These are phyloP conservation scores for Acacia acuminata DNA, from an alignment of 306 rosid genomes.

Conservation along the genomic window DNA sequence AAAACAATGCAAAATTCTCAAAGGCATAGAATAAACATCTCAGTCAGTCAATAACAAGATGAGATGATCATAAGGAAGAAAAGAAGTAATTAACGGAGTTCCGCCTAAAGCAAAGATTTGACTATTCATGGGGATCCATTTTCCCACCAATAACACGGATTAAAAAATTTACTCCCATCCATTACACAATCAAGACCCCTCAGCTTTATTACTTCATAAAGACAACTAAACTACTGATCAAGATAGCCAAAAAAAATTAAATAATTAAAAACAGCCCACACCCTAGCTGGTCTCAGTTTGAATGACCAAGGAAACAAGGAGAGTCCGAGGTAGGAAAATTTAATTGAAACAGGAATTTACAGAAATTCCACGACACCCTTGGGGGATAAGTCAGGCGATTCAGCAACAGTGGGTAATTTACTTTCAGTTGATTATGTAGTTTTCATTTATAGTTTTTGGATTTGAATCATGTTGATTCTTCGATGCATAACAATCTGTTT, in stretches of 20 bases:
- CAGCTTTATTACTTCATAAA: background rate
- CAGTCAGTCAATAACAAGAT: conserved; percentile 15
- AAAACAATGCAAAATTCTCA: background rate
- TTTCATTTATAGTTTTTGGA: too few relatives aligned
- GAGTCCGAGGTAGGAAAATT: background rate
- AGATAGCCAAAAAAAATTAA: background rate
- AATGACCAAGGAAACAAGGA: background rate
- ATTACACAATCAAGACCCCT: background rate
- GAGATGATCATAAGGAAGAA: background rate
- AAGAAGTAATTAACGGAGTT: background rate
- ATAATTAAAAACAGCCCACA: background rate
- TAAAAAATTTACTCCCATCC: background rate
- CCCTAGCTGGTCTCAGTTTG: conserved; percentile 24
- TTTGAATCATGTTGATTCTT: too few relatives aligned
- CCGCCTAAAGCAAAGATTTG: conserved; percentile 14
- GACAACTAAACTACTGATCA: background rate
- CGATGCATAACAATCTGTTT: too few relatives aligned
- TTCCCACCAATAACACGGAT: background rate
- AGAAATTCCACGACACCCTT: too few relatives aligned
- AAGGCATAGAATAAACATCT: conserved; percentile 6
- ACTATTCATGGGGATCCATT: background rate
- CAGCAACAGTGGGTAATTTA: too few relatives aligned
- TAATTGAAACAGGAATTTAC: background rate
- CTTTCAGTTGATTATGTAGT: too few relatives aligned
- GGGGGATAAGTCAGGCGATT: too few relatives aligned